Evolutionary conservation across 352 stramenopile genomes (phyloP), one percentile per base, ranked within the genome.

Genomic region (Phytophthora fragariae): DNA sequence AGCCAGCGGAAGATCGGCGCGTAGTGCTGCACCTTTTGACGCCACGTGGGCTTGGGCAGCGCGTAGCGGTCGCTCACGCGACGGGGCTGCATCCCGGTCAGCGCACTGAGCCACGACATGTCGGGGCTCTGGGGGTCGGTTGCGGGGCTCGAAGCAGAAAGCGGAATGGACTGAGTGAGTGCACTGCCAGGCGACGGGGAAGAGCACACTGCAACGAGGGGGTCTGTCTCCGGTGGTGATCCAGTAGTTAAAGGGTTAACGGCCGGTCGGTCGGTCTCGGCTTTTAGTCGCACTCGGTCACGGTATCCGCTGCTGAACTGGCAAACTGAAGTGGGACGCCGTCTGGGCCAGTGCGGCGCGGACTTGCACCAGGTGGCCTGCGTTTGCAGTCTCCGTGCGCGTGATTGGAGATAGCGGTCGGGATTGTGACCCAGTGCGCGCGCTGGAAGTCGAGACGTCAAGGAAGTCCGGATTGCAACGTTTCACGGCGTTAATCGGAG

Each of bases 1-100:
- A 62, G 57, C 57, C 57, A 62, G 37, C 57, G 57, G 39, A 53
- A 62, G 21, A 62, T 62, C 35, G 57, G 57, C 57, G 57, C 57
- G 39, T 62, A 62, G 57, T 62, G 57, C 21, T 62, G 57, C 39
- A 62, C 57, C 21, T 53, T 33, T 21, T 62, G 57, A 12, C 10
- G 57, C 57, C 57, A 62, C 39, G 57, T 62, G 37, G 57, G 57
- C 57, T 39, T 62, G 37, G 57, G 57, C 35, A 62, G 39, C 57
- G 57, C 57, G 39, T 53, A 62, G 57, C 57, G 57, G 37, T 62
- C 57, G 57, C 57, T 62, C 35, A 62, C 57, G 57, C 57, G 57
- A 37, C 57, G 57, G 21, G 57, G 57, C 57, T 62, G 57, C 55
- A 61, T 8, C 5, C 57, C 57, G 5, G 39, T 52, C 57, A 62